These are phyloP conservation scores for Xanthoceras sorbifolium DNA, from an alignment of 345 rosid species.

Conservation along the genomic window DNA sequence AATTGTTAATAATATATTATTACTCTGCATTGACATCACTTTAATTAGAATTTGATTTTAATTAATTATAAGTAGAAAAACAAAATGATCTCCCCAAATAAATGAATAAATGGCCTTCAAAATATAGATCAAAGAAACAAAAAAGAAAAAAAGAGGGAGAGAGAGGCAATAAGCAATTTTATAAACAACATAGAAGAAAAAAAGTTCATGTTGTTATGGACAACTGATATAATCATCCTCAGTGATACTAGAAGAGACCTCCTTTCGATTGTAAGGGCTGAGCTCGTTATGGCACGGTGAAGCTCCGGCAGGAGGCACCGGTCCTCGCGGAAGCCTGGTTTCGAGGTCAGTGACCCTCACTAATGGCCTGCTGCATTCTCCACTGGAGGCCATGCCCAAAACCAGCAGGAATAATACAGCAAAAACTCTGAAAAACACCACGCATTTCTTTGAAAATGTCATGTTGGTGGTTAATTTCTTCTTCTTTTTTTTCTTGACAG, in stretches of 20 bases:
- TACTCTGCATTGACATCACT: no score
- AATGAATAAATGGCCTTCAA: no score
- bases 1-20: no score
- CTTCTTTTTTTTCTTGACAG: no score
- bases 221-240: constrained; percentile 31
- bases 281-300: constrained; percentile 54
- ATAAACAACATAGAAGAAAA: no score
- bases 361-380: constrained; percentile 21
- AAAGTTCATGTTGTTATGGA: constrained; percentile 39
- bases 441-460: neutral
- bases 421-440: neutral
- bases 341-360: constrained; percentile 20
- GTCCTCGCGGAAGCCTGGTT: constrained; percentile 50
- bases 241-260: constrained; percentile 11
- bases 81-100: no score
- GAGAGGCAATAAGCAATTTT: no score
- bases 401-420: constrained; percentile 1
- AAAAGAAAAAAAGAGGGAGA: no score
- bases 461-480: neutral
- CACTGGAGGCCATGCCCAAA: constrained; percentile 16
- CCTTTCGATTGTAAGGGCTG: constrained; percentile 23
- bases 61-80: no score
- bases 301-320: constrained; percentile 65
- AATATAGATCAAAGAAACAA: no score
- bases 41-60: no score